Percentiles rank a stretch among this genome's conserved stretches.
Conservation (phyloP, 768 basidiomycete genomes). For the Fibroporia radiculosa region DNA sequence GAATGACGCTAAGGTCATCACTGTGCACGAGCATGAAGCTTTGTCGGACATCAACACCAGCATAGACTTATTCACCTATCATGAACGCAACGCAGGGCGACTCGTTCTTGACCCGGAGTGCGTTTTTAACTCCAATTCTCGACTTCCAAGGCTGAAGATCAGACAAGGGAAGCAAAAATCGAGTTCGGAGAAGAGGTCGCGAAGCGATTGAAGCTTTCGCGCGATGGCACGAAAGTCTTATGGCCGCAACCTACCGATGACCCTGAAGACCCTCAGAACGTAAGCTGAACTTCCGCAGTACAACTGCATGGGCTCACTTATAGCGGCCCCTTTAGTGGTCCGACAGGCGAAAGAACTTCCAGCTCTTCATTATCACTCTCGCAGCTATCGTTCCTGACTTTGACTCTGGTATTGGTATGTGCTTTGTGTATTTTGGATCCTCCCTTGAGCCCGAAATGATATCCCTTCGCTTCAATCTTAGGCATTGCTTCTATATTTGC, state of each 20-base stretch:
- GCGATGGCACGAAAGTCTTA: constrained; percentile 50
- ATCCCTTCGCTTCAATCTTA: constrained; percentile 16
- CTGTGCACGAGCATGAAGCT: neutral
- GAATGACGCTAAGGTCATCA: neutral
- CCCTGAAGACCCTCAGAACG: constrained; percentile 59
- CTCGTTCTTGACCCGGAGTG: constrained; percentile 57
- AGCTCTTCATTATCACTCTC: constrained; percentile 53
- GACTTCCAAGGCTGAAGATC: neutral
- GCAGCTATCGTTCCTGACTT: constrained; percentile 66
- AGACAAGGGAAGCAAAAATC: constrained; percentile 47
- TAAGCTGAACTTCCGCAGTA: constrained; percentile 8
- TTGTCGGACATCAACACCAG: neutral
- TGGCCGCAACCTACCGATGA: constrained; percentile 67
- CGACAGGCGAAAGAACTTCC: constrained; percentile 42
- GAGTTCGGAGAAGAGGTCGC: constrained; percentile 55
- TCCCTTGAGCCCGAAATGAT: neutral
- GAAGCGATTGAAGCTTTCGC: constrained; percentile 45
- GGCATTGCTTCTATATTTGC: constrained; percentile 58
- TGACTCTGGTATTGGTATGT: constrained; percentile 52
- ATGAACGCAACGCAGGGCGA: constrained; percentile 49
- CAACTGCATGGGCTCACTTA: neutral
- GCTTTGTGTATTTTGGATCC: neutral
- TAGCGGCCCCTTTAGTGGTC: constrained; percentile 37
- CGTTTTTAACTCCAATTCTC: constrained; percentile 14
- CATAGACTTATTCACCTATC: constrained; percentile 24